Evolutionary conservation across 495 filamentous ascomycete genomes (phyloP), one percentile per base, ranked within the genome.

Genomic region (Annulohypoxylon nitens): DNA sequence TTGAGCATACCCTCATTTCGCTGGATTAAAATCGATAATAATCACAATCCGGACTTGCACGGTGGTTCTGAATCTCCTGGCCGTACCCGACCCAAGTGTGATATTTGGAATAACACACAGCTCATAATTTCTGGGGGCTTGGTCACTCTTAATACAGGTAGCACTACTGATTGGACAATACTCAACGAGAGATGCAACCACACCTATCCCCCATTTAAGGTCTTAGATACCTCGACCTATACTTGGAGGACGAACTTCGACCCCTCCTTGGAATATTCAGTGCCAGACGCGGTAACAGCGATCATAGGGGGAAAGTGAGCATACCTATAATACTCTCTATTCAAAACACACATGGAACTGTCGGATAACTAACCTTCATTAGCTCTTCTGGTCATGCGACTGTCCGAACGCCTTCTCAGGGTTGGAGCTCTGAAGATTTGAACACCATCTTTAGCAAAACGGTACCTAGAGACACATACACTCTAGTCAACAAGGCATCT

Each of bases 1-100:
- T 81, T 90, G 16, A 81, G 83, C 55, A 75, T 90, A 4, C 88
- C 88, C 0, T 82, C 83, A 5, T 91, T 90, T 70, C 81, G 78
- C 23, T 90, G 88, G 88, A 84, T 87, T 53, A 84, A 84, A 58
- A 78, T 82, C 18, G 26, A 37, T 8, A 79, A 79, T 16, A 79
- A 77, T 51, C 36, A 39, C 65, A 70, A 79, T 65, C 73, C 69
- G 8, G 79, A 81, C 53, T 71, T 83, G 3, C 41, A n/a, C 55
- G 41, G 75, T 23, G 20, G 30, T 71, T 0, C 69, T 75, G 51
- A 74, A 74, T 74, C 78, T 75, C 20, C 76, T 74, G 53, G 76
- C 69, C 50, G 80, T 74, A 30, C 77, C 34, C 59, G 67, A 76
- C 26, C 62, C 75, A 16, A 64, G 45, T 71, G 69, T 26, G 26